These are phyloP conservation scores for Acer campestre DNA, from an alignment of 345 rosid species.

Conservation along the genomic window DNA sequence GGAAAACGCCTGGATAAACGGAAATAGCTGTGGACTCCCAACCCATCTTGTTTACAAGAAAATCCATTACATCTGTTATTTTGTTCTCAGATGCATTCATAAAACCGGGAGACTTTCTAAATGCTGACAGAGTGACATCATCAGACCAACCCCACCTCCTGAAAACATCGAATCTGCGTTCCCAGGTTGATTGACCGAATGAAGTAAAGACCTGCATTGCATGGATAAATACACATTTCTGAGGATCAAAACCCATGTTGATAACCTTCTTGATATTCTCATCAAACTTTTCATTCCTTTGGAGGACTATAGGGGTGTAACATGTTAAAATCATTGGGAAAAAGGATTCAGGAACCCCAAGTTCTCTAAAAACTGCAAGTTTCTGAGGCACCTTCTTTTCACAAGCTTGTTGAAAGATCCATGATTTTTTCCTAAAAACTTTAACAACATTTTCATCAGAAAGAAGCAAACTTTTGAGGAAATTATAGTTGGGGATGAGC, in stretches of 20 bases:
- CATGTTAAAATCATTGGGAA: constrained; percentile 3
- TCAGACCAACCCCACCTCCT: constrained; percentile 33
- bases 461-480: constrained; percentile 8
- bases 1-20: constrained; percentile 16
- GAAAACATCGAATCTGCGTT: constrained; percentile 22
- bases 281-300: constrained; percentile 19
- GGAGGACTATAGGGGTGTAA: neutral
- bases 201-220: constrained; percentile 22
- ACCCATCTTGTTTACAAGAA: constrained; percentile 32
- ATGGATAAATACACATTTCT: constrained; percentile 21
- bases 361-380: constrained; percentile 22
- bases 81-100: constrained; percentile 34
- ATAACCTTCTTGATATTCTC: constrained; percentile 25
- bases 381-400: neutral
- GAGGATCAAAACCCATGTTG: constrained; percentile 35
- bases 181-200: constrained; percentile 11
- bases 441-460: constrained; percentile 6
- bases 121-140: constrained; percentile 24
- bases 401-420: too few species aligned
- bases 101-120: constrained; percentile 35
- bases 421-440: too few species aligned
- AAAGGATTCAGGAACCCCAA: constrained; percentile 25
- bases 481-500: constrained; percentile 13
- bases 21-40: constrained; percentile 23
- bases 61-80: constrained; percentile 22